Percentiles rank a stretch among this genome's conserved stretches.
These are phyloP conservation scores for Blumeria hordei DNA, from an alignment of 2,329 filamentous ascomycete genomes.

Conservation along the genomic window DNA sequence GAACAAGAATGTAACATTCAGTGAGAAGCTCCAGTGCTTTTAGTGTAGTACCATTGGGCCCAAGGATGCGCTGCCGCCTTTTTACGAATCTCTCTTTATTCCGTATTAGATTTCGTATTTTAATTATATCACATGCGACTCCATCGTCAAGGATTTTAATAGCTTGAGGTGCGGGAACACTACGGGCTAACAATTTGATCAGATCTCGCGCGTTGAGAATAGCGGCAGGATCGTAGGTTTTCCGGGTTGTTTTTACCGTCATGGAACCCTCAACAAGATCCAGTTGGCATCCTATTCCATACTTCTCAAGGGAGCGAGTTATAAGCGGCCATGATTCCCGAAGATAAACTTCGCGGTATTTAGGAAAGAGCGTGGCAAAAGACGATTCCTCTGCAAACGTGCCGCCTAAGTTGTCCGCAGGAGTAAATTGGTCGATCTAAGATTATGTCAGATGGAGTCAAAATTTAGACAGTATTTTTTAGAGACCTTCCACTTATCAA, in stretches of 20 bases:
- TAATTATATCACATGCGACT: conserved; percentile 83
- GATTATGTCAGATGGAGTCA: conserved; percentile 1
- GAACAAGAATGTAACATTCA: conserved; percentile 76
- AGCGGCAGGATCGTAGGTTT: conserved; percentile 74
- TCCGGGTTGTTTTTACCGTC: conserved; percentile 84
- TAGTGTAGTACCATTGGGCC: conserved; percentile 72
- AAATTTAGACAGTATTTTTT: background rate
- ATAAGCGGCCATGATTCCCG: conserved; percentile 84
- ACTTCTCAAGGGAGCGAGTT: conserved; percentile 65
- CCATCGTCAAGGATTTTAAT: conserved; percentile 87
- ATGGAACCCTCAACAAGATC: conserved; percentile 91
- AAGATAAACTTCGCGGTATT: conserved; percentile 86
- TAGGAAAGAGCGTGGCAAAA: conserved; percentile 72
- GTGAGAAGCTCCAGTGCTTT: conserved; percentile 89
- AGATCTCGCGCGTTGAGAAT: conserved; percentile 87
- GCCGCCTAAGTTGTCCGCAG: conserved; percentile 64
- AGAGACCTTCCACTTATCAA: conserved; percentile 77
- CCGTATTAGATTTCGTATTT: conserved; percentile 69
- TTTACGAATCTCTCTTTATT: conserved; percentile 96
- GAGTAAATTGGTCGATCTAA: conserved; percentile 58
- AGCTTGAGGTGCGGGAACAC: conserved; percentile 79
- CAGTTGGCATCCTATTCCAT: conserved; percentile 71
- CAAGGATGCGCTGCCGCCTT: conserved; percentile 73
- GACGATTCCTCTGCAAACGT: conserved; percentile 83
- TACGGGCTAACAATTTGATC: conserved; percentile 76